phyloP scores from a whole-genome alignment of 352 stramenopile species.

The Phytophthora cactorum region DNA sequence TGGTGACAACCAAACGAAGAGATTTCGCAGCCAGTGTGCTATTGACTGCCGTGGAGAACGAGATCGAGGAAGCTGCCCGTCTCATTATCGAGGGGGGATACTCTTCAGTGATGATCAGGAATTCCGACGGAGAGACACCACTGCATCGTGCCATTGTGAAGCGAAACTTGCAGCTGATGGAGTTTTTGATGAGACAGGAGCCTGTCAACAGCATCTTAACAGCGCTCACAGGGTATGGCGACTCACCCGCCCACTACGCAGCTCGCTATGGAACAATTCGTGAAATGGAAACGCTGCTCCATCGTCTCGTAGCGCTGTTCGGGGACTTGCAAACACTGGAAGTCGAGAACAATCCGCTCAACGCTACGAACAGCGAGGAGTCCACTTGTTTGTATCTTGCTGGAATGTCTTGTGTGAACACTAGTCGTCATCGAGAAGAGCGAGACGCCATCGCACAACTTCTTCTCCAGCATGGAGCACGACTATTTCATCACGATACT shows the following conservation, averaged over 20 bases:
- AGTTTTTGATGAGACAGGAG: conserved; percentile 16
- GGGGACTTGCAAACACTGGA: conserved; percentile 14
- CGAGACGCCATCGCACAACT: conserved; percentile 14
- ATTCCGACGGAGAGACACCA: conserved; percentile 16
- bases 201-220: conserved; percentile 3
- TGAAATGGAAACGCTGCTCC: conserved; percentile 15
- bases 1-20: conserved; percentile 19
- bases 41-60: conserved; percentile 14
- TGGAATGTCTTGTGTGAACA: neutral
- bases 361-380: conserved; percentile 3
- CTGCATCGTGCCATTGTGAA: conserved; percentile 27
- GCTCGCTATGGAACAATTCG: conserved; percentile 12
- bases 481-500: conserved; percentile 11
- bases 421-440: neutral
- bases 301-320: neutral
- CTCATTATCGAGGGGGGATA: conserved; percentile 33
- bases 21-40: conserved; percentile 19
- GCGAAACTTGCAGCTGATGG: conserved; percentile 22
- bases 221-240: neutral
- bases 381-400: conserved; percentile 12
- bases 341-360: conserved; percentile 12
- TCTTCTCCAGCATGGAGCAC: conserved; percentile 22
- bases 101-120: conserved; percentile 4
- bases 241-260: conserved; percentile 18
- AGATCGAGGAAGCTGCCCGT: conserved; percentile 13